phyloP scores from a whole-genome alignment of 768 basidiomycete species.

The Pluteus cervinus region DNA sequence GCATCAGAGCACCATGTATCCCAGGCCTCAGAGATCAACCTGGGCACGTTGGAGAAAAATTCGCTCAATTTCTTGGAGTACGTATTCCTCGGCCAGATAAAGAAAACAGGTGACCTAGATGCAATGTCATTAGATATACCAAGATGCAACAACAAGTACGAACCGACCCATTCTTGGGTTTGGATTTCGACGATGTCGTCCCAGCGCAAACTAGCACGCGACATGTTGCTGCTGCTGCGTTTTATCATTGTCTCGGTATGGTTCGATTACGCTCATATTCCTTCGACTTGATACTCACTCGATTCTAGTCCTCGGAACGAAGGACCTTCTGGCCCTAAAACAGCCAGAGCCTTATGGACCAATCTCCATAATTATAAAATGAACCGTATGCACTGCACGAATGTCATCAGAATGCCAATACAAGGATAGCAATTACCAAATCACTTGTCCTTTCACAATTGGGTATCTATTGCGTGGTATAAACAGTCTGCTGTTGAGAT shows the following conservation, averaged over 20 bases:
- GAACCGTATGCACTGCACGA: constrained; percentile 9
- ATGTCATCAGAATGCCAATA: too few species aligned
- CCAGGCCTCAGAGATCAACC: constrained; percentile 50
- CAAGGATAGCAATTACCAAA: too few species aligned
- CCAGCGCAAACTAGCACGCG: constrained; percentile 62
- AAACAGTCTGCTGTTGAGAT: too few species aligned
- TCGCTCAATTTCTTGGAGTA: constrained; percentile 80
- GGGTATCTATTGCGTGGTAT: too few species aligned
- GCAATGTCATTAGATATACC: constrained; percentile 46
- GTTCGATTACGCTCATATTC: constrained; percentile 8
- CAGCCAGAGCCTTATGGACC: constrained; percentile 58
- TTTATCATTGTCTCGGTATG: constrained; percentile 81
- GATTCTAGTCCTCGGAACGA: constrained; percentile 65
- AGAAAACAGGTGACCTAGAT: constrained; percentile 10
- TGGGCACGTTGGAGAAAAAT: constrained; percentile 63
- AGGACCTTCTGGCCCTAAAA: constrained; percentile 55
- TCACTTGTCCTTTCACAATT: too few species aligned
- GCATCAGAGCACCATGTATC: constrained; percentile 30
- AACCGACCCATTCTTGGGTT: constrained; percentile 34
- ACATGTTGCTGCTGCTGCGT: constrained; percentile 75
- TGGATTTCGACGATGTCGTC: constrained; percentile 63
- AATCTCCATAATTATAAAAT: constrained; percentile 33
- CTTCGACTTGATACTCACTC: constrained; percentile 5
- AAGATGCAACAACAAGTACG: constrained; percentile 69
- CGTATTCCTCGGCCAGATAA: constrained; percentile 13